phyloP scores from a whole-genome alignment of 2,329 filamentous ascomycete species.

The Aspergillus sp. region DNA sequence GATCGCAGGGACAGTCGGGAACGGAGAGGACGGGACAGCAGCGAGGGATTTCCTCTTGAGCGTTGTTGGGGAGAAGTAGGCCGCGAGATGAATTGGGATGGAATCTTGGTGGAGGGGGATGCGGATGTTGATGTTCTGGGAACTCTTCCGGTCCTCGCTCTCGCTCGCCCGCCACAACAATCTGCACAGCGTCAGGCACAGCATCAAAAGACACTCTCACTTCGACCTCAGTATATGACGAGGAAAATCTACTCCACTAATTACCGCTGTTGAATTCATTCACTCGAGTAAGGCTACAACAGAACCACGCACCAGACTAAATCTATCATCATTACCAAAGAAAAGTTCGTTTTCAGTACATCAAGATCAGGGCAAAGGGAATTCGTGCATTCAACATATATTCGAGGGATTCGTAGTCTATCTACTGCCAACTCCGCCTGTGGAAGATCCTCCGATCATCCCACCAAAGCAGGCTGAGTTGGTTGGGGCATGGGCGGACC shows the following conservation, averaged over 20 bases:
- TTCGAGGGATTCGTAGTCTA: constrained; percentile 32
- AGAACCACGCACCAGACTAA: too few species aligned
- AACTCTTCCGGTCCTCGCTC: background rate
- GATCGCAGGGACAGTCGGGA: background rate
- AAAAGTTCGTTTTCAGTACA: background rate
- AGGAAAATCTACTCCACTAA: too few species aligned
- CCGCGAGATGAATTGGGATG: constrained; percentile 4
- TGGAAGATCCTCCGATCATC: background rate
- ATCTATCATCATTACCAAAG: background rate
- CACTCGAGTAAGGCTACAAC: too few species aligned
- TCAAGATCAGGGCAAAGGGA: background rate
- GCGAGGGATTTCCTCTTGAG: background rate
- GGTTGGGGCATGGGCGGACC: constrained; percentile 9
- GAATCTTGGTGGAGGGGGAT: constrained; percentile 1
- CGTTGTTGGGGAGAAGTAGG: background rate
- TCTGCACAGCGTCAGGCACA: background rate
- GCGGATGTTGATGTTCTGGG: background rate
- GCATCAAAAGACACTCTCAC: background rate
- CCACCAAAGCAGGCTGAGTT: background rate
- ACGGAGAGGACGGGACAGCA: background rate
- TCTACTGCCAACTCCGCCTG: constrained; percentile 31
- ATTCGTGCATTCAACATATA: constrained; percentile 26
- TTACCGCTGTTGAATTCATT: too few species aligned
- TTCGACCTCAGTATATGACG: too few species aligned
- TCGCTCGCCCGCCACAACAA: background rate